These are phyloP conservation scores for Ustilago tritici DNA, from an alignment of 1,284 basidiomycete genomes.

Conservation along the genomic window DNA sequence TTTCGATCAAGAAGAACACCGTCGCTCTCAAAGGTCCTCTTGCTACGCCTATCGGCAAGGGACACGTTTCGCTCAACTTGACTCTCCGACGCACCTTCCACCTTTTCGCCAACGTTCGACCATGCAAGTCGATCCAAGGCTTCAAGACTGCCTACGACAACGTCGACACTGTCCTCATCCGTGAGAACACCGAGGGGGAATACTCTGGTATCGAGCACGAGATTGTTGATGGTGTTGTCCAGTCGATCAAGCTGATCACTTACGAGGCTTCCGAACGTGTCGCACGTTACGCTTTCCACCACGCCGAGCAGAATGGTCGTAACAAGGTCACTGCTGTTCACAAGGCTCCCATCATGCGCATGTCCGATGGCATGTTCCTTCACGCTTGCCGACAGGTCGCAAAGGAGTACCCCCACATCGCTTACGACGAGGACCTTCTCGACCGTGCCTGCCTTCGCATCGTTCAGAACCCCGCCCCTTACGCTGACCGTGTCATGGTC, in stretches of 20 bases:
- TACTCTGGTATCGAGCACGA: conserved; percentile 99
- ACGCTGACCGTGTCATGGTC: conserved; percentile 97
- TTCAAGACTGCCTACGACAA: conserved; percentile 99
- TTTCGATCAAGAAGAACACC: conserved; percentile 94
- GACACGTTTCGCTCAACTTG: conserved; percentile 97
- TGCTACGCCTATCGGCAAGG: conserved; percentile 87
- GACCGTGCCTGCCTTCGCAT: conserved; percentile 92
- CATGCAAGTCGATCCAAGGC: conserved; percentile 93
- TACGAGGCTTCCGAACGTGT: conserved; percentile 99
- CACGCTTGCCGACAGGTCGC: conserved; percentile 96
- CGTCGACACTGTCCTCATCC: conserved; percentile 97
- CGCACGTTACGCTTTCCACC: conserved; percentile 98
- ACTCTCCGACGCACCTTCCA: conserved; percentile 97
- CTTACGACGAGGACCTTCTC: conserved; percentile 95
- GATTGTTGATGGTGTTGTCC: conserved; percentile 96
- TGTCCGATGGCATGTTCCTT: conserved; percentile 99
- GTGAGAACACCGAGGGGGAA: conserved; percentile 99
- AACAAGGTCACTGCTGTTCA: conserved; percentile 97
- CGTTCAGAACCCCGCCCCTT: conserved; percentile 88
- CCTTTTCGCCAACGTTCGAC: conserved; percentile 97
- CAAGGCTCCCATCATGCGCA: conserved; percentile 99
- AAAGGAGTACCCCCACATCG: conserved; percentile 92
- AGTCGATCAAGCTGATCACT: conserved; percentile 99
- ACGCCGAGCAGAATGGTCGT: conserved; percentile 87
- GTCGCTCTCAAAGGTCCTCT: conserved; percentile 90